Base-by-base conservation (phyloP, 75 land plant species). In the Pseudotsuga menziesii region DNA sequence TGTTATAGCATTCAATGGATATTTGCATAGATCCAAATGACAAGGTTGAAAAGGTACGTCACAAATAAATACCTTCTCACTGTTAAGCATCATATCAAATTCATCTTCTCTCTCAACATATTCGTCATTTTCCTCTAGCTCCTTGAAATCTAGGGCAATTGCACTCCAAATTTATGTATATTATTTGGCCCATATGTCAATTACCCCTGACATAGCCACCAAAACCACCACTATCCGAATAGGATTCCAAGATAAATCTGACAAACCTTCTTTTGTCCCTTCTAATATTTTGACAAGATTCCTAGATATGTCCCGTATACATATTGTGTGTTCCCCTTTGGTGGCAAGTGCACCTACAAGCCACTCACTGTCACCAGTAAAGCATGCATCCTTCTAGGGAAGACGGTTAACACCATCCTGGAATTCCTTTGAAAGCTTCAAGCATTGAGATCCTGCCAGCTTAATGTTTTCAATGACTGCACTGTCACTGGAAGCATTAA, bases 111-210 rank as follows among this genome's bases (percentile, higher is more conserved):
- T 82, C 74, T 96, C 99, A 44, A 94, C 85, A 82, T 96, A 96
- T 77, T 96, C 99, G 74, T 96, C 99, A 81, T 96, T 96, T 56
- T 96, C 99, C 81, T 96, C 99, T 0, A 96, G 91, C 79, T 96
- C 99, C 78, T 93, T 91, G 59, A 96, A 96, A 81, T 96, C 99
- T 26, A 97, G 99, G 80, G 99, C 99, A 90, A 96, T 94, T 5
- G 99, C 99, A 84, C 99, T 94, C 99, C 99, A 96, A 66, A 94
- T 96, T 77, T 96, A 97, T 2, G 97, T 94, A 75, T 96, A 94
- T 69, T 96, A 93, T 82, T 96, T 96, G 56, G 99, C 99, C 99
- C 99, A 96, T 55, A 96, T 85, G 75, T 94, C 94, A 36, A 94
- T 81, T 36, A 86, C 76, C 54, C 99, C 99, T 76, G 93, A 81